A percentile compares a stretch with the other conserved stretches of the same genome.
Conservation (phyloP, 2,329 filamentous ascomycete species). For the Sclerotinia subarctica region DNA sequence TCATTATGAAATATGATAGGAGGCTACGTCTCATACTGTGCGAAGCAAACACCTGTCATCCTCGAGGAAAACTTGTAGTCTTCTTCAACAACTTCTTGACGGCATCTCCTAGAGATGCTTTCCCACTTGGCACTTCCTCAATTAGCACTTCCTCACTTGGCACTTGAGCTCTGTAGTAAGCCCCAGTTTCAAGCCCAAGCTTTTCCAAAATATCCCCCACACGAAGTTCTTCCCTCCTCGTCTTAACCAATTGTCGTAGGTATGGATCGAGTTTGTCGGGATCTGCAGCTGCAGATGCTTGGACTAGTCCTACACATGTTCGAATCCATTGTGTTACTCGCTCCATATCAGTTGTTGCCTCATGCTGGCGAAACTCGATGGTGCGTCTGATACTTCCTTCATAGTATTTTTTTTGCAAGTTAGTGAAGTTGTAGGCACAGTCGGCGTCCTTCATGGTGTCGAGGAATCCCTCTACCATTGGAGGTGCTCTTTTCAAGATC, state of each 20-base stretch:
- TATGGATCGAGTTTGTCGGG: neutral
- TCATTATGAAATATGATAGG: neutral
- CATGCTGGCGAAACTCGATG: constrained; percentile 35
- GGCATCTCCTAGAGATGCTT: too few relatives aligned
- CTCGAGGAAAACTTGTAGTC: neutral
- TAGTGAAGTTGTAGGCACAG: neutral
- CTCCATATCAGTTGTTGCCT: constrained; percentile 24
- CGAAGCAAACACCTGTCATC: neutral
- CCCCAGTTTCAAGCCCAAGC: neutral
- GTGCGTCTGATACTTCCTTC: constrained; percentile 21
- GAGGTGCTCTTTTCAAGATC: too few relatives aligned
- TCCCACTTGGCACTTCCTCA: too few relatives aligned
- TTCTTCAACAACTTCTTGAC: neutral
- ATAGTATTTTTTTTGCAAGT: neutral
- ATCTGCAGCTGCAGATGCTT: neutral
- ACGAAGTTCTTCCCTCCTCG: neutral
- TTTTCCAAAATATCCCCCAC: neutral
- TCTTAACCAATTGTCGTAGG: neutral
- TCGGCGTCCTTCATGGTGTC: too few relatives aligned
- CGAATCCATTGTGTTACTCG: constrained; percentile 27
- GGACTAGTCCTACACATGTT: constrained; percentile 23
- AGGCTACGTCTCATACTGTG: neutral
- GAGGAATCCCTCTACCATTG: too few relatives aligned
- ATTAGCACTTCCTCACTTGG: neutral
- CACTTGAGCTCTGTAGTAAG: neutral